These are phyloP conservation scores for Leccinum solheimii DNA, from an alignment of 1,284 basidiomycete species.

Conservation along the genomic window DNA sequence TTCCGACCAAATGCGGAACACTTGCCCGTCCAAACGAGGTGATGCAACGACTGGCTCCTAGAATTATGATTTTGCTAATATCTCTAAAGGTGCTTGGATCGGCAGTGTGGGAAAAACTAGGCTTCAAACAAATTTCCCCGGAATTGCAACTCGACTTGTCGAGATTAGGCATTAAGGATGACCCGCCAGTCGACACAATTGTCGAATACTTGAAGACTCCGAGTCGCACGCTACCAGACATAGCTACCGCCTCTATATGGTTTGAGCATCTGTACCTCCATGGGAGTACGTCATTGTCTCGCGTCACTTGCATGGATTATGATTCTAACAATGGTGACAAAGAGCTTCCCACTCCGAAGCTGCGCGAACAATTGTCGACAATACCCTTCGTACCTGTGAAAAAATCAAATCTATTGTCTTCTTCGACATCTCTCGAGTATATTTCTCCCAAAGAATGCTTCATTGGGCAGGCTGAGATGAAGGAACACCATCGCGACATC, in stretches of 20 bases:
- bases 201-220: constrained; percentile 12
- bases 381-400: constrained; percentile 20
- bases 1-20: constrained; percentile 18
- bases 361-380: constrained; percentile 8
- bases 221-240: constrained; percentile 3
- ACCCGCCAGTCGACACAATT: constrained; percentile 18
- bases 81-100: constrained; percentile 22
- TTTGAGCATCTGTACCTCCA: constrained; percentile 20
- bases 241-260: constrained; percentile 10
- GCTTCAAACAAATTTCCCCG: constrained; percentile 21
- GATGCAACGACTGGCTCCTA: background rate
- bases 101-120: constrained; percentile 21
- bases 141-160: background rate
- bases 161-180: constrained; percentile 21
- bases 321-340: constrained; percentile 5
- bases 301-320: background rate
- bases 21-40: constrained; percentile 16
- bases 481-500: constrained; percentile 15
- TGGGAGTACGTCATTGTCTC: constrained; percentile 21
- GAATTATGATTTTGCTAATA: background rate
- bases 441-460: constrained; percentile 27
- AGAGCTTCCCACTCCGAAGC: constrained; percentile 10
- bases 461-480: constrained; percentile 6
- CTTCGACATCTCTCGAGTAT: constrained; percentile 3
- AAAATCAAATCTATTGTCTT: background rate